Percentiles rank a stretch among this genome's conserved stretches.
These are phyloP conservation scores for Cryptococcus sp. DNA, from an alignment of 1,284 basidiomycete genomes.

Conservation along the genomic window DNA sequence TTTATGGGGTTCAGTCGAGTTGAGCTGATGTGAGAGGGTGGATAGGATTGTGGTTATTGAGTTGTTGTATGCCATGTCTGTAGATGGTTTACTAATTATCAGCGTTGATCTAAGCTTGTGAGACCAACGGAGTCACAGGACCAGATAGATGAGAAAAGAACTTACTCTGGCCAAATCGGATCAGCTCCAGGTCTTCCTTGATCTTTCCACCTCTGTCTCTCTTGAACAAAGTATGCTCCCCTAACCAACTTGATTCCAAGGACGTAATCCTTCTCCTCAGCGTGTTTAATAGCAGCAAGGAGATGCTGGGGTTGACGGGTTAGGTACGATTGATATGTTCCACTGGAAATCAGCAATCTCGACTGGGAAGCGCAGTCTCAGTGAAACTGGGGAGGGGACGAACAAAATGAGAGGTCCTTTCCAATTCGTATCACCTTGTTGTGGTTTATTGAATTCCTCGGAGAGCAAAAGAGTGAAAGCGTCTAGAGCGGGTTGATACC, in stretches of 20 bases:
- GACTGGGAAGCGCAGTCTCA: not conserved
- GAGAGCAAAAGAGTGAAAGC: slow-evolving; percentile 64
- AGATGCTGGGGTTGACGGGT: slow-evolving; percentile 59
- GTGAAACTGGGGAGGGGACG: too few relatives aligned
- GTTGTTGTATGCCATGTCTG: slow-evolving; percentile 6
- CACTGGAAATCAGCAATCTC: slow-evolving; percentile 42
- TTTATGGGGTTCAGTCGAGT: not conserved
- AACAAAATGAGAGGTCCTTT: slow-evolving; percentile 7
- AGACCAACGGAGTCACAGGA: not conserved
- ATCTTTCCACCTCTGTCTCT: slow-evolving; percentile 41
- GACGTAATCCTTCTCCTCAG: slow-evolving; percentile 61
- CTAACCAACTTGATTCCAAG: slow-evolving; percentile 88
- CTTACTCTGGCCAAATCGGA: slow-evolving; percentile 40
- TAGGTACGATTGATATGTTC: slow-evolving; percentile 77
- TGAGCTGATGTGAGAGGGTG: slow-evolving; percentile 2
- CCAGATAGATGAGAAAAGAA: not conserved
- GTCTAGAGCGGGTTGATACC: slow-evolving; percentile 74
- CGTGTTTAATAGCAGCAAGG: slow-evolving; percentile 60
- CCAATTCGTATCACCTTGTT: slow-evolving; percentile 8
- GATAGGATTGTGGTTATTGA: slow-evolving; percentile 2
- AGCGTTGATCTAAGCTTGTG: not conserved
- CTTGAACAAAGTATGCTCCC: slow-evolving; percentile 80
- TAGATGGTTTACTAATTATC: slow-evolving; percentile 4
- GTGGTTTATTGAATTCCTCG: slow-evolving; percentile 64
- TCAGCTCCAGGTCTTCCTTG: slow-evolving; percentile 17